Percentiles rank a stretch among this genome's conserved stretches.
phyloP scores from a whole-genome alignment of 2,329 filamentous ascomycete species.

The Penicillium hordei region DNA sequence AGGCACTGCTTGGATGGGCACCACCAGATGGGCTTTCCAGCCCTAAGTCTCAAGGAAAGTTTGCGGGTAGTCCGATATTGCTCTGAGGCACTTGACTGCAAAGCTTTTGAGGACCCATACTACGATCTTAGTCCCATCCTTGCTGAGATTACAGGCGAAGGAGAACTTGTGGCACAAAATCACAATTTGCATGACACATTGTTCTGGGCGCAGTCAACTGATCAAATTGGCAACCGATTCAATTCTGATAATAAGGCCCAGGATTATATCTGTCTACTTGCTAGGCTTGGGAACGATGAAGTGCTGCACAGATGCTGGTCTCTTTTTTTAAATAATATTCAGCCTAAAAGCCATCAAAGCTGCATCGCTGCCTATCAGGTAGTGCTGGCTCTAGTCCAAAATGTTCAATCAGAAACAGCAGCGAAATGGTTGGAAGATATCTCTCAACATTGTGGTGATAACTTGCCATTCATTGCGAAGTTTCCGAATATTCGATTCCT shows the following conservation, averaged over 20 bases:
- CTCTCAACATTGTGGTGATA: slow-evolving; percentile 21
- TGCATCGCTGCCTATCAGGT: slow-evolving; percentile 27
- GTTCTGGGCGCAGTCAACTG: slow-evolving; percentile 8
- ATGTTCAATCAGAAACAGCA: slow-evolving; percentile 25
- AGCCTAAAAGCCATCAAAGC: not conserved
- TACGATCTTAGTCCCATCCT: slow-evolving; percentile 25
- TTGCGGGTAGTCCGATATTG: slow-evolving; percentile 26
- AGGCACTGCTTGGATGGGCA: slow-evolving; percentile 28
- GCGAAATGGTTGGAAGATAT: slow-evolving; percentile 26
- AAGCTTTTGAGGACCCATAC: slow-evolving; percentile 22
- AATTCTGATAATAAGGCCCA: not conserved
- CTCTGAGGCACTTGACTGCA: slow-evolving; percentile 21
- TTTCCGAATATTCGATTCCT: slow-evolving; percentile 22
- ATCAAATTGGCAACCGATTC: not conserved
- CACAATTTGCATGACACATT: slow-evolving; percentile 23
- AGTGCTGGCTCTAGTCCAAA: slow-evolving; percentile 26
- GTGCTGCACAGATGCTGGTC: slow-evolving; percentile 27
- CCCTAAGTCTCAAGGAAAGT: slow-evolving; percentile 8
- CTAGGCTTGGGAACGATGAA: slow-evolving; percentile 23
- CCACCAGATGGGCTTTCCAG: not conserved
- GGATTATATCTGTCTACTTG: slow-evolving; percentile 30
- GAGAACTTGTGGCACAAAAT: not conserved
- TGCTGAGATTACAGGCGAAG: slow-evolving; percentile 25
- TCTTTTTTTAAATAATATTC: slow-evolving; percentile 11
- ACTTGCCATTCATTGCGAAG: slow-evolving; percentile 27